Evolutionary conservation across 2,329 filamentous ascomycete genomes (phyloP).

Genomic region (Ophiostoma piceae): DNA sequence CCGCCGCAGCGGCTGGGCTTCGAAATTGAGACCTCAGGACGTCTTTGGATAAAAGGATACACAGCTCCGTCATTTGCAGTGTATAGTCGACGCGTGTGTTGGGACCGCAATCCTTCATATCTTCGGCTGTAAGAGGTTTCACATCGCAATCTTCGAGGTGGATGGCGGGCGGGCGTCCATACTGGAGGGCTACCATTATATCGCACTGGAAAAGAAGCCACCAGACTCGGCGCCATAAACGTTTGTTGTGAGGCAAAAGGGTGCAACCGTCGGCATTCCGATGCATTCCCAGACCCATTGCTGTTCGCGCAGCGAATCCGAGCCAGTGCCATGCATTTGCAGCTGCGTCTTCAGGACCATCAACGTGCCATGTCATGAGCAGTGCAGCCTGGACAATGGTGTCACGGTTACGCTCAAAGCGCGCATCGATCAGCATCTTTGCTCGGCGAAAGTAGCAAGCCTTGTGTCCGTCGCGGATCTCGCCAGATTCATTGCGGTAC

Average conservation of each 20-base stretch:
- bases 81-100: background rate
- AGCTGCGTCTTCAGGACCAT: conserved; percentile 17
- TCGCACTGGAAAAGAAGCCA: conserved; percentile 20
- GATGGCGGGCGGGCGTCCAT: conserved; percentile 16
- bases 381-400: conserved; percentile 18
- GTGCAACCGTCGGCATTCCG: conserved; percentile 16
- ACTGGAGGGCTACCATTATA: conserved; percentile 18
- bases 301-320: conserved; percentile 19
- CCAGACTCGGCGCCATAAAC: conserved; percentile 21
- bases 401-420: conserved; percentile 17
- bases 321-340: conserved; percentile 22
- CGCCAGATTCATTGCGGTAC: background rate
- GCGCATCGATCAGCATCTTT: conserved; percentile 20
- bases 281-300: conserved; percentile 20
- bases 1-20: background rate
- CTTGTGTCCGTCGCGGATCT: background rate
- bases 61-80: background rate
- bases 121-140: background rate
- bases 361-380: conserved; percentile 19
- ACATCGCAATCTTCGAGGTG: background rate
- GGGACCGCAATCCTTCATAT: background rate
- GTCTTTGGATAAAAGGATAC: background rate
- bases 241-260: conserved; percentile 13
- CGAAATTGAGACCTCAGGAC: background rate
- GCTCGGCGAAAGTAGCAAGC: conserved; percentile 7